Percentiles rank a stretch among this genome's conserved stretches.
Conservation (phyloP, 192 early-diverging fungal species). For the Podila horticola region DNA sequence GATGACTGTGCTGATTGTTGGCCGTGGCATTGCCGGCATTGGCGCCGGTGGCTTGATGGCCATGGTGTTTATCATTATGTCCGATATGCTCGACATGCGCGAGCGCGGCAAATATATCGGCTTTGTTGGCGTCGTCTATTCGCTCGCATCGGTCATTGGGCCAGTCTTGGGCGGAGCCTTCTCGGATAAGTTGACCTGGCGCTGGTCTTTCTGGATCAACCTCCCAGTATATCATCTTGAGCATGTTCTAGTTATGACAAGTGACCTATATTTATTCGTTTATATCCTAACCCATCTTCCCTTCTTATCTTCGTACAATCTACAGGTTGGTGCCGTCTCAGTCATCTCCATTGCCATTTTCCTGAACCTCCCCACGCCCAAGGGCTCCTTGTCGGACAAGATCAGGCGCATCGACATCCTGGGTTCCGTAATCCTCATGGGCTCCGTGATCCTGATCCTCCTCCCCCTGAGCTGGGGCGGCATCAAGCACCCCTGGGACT, state of each 20-base stretch:
- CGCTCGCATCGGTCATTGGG: conserved; percentile 66
- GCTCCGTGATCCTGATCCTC: conserved; percentile 63
- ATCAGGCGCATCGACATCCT: conserved; percentile 69
- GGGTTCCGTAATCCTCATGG: conserved; percentile 58
- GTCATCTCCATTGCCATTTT: conserved; percentile 57
- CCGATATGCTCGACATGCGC: conserved; percentile 71
- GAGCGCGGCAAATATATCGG: conserved; percentile 73
- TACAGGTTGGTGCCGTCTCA: conserved; percentile 52
- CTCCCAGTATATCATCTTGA: conserved; percentile 1
- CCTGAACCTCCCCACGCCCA: conserved; percentile 41
- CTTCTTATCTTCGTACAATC: conserved; percentile 4
- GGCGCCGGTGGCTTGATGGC: conserved; percentile 72
- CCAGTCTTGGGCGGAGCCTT: conserved; percentile 45
- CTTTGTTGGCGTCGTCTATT: conserved; percentile 60
- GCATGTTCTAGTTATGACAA: too few species aligned
- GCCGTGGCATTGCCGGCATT: conserved; percentile 68
- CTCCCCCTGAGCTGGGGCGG: conserved; percentile 77
- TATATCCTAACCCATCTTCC: too few species aligned
- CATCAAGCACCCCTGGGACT: conserved; percentile 64
- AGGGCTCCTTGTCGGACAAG: conserved; percentile 54
- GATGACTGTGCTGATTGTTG: conserved; percentile 73
- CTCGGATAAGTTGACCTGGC: neutral
- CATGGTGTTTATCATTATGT: conserved; percentile 72
- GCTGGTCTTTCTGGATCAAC: conserved; percentile 17
- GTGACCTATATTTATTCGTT: too few species aligned